A percentile compares a stretch with the other conserved stretches of the same genome.
Conservation (phyloP, 1,139 yeast species). For the Magnusiomyces tetraspermus region DNA sequence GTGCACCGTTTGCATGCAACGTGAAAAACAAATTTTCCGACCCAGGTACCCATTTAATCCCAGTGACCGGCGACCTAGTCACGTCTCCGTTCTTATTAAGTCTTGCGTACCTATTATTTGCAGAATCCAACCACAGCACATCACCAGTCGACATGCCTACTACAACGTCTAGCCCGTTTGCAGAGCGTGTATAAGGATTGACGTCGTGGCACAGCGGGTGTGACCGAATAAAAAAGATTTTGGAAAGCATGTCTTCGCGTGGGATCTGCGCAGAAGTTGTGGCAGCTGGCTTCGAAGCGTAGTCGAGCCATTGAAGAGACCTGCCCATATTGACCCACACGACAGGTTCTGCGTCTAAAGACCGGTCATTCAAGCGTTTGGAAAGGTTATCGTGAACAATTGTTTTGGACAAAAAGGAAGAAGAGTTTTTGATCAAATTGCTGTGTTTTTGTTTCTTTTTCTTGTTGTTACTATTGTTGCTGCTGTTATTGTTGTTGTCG, state of each 20-base stretch:
- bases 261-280: conserved; percentile 14
- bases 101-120: conserved; percentile 39
- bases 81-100: conserved; percentile 41
- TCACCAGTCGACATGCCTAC: conserved; percentile 48
- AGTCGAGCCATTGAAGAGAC: conserved; percentile 32
- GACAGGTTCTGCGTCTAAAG: conserved; percentile 23
- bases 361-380: conserved; percentile 28
- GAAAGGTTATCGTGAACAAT: conserved; percentile 32
- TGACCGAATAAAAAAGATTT: conserved; percentile 34
- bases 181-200: conserved; percentile 31
- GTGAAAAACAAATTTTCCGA: conserved; percentile 34
- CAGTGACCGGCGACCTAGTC: conserved; percentile 31
- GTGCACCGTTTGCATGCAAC: conserved; percentile 36
- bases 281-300: conserved; percentile 13
- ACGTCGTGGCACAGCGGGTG: conserved; percentile 37
- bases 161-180: conserved; percentile 38
- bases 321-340: conserved; percentile 32
- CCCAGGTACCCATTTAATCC: conserved; percentile 37
- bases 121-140: conserved; percentile 46
- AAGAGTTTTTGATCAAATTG: conserved; percentile 32
- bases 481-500: too few species aligned
- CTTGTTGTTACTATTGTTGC: too few species aligned
- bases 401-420: conserved; percentile 34
- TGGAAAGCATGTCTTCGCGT: conserved; percentile 33
- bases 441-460: conserved; percentile 28